These are phyloP conservation scores for Cyclotella choctawhatcheeana DNA, from an alignment of 108 stramenopile species.

Conservation along the genomic window DNA sequence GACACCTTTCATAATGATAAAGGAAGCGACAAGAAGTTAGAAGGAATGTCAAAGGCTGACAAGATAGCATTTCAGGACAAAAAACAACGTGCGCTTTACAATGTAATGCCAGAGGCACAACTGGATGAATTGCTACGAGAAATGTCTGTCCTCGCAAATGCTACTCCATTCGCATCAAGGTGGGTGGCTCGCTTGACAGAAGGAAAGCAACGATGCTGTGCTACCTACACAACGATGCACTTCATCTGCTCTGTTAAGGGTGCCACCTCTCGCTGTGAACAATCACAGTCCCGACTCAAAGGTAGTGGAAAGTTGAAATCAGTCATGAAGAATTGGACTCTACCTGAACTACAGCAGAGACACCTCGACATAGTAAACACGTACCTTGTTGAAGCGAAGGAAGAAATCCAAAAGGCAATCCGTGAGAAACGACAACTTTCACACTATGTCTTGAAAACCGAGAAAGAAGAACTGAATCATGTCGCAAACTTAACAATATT, in stretches of 20 bases:
- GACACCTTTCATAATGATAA: constrained; percentile 12
- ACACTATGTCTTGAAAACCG: background rate
- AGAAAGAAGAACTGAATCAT: constrained; percentile 4
- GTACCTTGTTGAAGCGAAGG: background rate
- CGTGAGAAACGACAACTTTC: background rate
- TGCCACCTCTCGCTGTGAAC: constrained; percentile 12
- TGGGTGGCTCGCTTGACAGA: background rate
- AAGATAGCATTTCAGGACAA: background rate
- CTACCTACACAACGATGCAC: background rate
- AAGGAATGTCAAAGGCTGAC: background rate
- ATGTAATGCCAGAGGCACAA: background rate
- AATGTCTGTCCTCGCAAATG: background rate
- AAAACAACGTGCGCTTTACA: background rate
- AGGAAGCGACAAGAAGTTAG: constrained; percentile 2
- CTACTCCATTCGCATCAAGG: background rate
- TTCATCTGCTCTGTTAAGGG: background rate
- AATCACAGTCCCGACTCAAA: background rate
- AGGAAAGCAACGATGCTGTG: background rate
- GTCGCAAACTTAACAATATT: background rate
- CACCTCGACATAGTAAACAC: background rate
- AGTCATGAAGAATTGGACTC: constrained; percentile 6
- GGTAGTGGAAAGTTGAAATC: background rate
- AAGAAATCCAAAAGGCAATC: constrained; percentile 6
- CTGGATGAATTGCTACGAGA: background rate
- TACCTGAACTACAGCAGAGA: background rate